Percentiles rank a stretch among this genome's conserved stretches.
Evolutionary conservation across 2,329 filamentous ascomycete genomes (phyloP).

Genomic region (Nectriaceae sp.): DNA sequence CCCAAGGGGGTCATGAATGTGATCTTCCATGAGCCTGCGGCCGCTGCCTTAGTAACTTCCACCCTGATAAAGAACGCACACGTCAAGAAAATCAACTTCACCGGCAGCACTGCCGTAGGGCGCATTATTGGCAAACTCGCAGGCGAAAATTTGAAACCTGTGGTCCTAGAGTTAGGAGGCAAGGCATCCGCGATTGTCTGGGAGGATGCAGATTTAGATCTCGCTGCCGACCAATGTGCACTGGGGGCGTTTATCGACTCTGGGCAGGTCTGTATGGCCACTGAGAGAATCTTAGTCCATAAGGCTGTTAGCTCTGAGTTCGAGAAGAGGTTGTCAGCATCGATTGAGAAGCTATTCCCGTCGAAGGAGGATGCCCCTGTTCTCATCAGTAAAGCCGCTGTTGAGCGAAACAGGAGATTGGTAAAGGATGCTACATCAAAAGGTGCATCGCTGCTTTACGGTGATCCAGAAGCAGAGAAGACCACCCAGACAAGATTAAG

Average conservation of each 20-base stretch:
- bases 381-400: constrained; percentile 67
- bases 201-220: constrained; percentile 75
- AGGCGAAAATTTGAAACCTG: constrained; percentile 75
- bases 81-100: constrained; percentile 85
- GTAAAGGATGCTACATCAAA: constrained; percentile 68
- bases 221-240: constrained; percentile 68
- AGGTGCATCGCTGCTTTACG: constrained; percentile 57
- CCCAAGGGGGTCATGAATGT: constrained; percentile 75
- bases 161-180: constrained; percentile 79
- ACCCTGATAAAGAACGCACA: constrained; percentile 66
- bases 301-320: constrained; percentile 49
- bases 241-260: constrained; percentile 71
- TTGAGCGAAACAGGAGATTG: constrained; percentile 66
- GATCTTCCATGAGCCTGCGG: constrained; percentile 64
- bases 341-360: constrained; percentile 46
- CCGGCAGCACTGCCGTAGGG: constrained; percentile 74
- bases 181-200: constrained; percentile 79
- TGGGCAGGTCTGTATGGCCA: constrained; percentile 86
- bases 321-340: constrained; percentile 41
- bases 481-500: constrained; percentile 48
- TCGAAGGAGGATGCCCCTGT: constrained; percentile 66
- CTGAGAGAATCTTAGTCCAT: constrained; percentile 70
- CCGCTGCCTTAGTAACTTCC: constrained; percentile 68
- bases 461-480: constrained; percentile 36
- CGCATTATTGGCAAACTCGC: constrained; percentile 70